Evolutionary conservation across 2,329 filamentous ascomycete species (phyloP), one percentile per base, ranked within the genome.

Genomic region (Sporothrix luriei): DNA sequence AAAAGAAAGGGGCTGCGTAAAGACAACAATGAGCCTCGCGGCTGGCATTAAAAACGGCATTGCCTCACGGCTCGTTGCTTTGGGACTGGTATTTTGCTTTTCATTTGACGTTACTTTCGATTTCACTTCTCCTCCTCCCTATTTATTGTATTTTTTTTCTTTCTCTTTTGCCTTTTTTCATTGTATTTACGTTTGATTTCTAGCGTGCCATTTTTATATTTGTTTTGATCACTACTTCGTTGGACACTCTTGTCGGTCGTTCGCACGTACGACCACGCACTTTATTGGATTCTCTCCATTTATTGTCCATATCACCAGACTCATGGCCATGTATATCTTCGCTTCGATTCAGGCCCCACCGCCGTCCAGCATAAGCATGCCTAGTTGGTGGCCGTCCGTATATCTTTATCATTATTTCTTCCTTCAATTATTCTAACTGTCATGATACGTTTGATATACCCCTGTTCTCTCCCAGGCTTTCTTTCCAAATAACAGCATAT

Each of bases 31-130:
- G 71, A 71, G 76, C 76, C 76, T 77, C 76, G 70, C 75, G 76
- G 76, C 75, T 73, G 73, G 71, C 65, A 74, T 71, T 71, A 78
- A 75, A 73, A 76, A 73, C 71, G 75, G 71, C 71, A 71, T 72
- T 68, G 76, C 76, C 76, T 77, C 76, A 73, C 76, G 76, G 76
- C 76, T 74, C 66, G 68, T 69, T 71, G 48, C 19, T 59, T 71
- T 66, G 67, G 57, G 24, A 59, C 72, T 73, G 52, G 61, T 57
- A 69, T 43, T 71, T 67, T 70, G 46, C 43, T 68, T 67, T 51
- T 14, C 14, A 5, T 65, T 29, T 57, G 67, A 24, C 24, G 40
- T 57, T 65, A 19, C 40, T 48, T 49, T 54, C 19, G 21, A 9
- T 24, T 59, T 69, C 43, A 62, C 38, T 62, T 62, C 57, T 19